Percentiles rank a stretch among this genome's conserved stretches.
Conservation (phyloP, 768 basidiomycete species). For the Mycena galericulata region DNA sequence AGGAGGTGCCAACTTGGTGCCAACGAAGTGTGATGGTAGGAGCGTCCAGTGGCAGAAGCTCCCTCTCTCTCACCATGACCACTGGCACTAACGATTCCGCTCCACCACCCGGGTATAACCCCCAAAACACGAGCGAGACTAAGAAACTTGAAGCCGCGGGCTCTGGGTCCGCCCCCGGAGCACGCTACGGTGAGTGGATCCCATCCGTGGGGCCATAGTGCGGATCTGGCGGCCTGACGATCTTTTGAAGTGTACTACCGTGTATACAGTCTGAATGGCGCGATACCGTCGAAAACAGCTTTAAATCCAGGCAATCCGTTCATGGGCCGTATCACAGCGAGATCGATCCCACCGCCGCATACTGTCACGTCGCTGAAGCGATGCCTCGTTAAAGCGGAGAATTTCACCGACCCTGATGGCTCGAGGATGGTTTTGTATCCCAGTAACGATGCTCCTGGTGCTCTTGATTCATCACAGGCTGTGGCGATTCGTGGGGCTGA, state of each 20-base stretch:
- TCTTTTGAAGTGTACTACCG: slow-evolving; percentile 16
- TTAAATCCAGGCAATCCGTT: background rate
- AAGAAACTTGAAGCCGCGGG: no score
- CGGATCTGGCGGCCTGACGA: no score
- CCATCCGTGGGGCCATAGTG: no score
- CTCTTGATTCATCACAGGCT: background rate
- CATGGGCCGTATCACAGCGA: slow-evolving; percentile 10
- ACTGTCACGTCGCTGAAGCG: background rate
- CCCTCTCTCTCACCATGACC: no score
- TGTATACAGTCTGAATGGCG: slow-evolving; percentile 11
- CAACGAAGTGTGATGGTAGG: no score
- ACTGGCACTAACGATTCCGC: no score
- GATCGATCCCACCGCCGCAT: slow-evolving; percentile 9
- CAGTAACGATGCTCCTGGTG: background rate
- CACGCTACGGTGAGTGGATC: no score
- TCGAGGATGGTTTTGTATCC: background rate
- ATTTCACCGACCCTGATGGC: background rate
- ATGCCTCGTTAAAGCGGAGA: background rate
- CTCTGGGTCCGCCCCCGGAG: no score
- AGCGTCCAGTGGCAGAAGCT: no score
- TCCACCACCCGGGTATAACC: no score
- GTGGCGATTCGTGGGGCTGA: background rate
- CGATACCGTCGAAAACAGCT: slow-evolving; percentile 2
- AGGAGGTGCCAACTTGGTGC: no score
- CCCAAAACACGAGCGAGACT: no score